Conservation (phyloP, 1,284 basidiomycete genomes). For the Apiotrichum sp. region DNA sequence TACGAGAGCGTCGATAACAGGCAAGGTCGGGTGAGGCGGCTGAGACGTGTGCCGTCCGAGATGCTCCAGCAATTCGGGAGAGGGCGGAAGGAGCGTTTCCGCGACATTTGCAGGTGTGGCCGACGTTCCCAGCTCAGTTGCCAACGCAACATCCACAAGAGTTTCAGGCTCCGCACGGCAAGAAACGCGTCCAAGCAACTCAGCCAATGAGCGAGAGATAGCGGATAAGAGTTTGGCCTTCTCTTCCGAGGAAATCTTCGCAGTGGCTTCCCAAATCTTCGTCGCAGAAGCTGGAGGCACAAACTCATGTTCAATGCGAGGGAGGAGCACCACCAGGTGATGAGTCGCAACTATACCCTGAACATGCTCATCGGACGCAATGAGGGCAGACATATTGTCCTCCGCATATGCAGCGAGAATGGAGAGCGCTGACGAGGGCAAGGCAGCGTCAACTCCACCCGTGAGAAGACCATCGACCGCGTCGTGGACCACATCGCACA, state of each 20-base stretch:
- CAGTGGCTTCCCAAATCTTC: slow-evolving; percentile 21
- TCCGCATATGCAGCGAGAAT: slow-evolving; percentile 35
- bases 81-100: slow-evolving; percentile 22
- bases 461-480: slow-evolving; percentile 43
- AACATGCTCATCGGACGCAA: slow-evolving; percentile 27
- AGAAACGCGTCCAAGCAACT: slow-evolving; percentile 19
- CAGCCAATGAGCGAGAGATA: slow-evolving; percentile 24
- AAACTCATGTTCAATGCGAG: slow-evolving; percentile 15
- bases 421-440: slow-evolving; percentile 16
- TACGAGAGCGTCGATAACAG: slow-evolving; percentile 56
- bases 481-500: slow-evolving; percentile 51
- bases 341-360: slow-evolving; percentile 33
- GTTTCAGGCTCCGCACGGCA: slow-evolving; percentile 30
- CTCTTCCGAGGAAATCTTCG: slow-evolving; percentile 7
- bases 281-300: slow-evolving; percentile 2
- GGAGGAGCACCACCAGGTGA: slow-evolving; percentile 32
- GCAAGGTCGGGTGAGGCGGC: slow-evolving; percentile 56
- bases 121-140: slow-evolving; percentile 17
- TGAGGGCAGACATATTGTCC: slow-evolving; percentile 19
- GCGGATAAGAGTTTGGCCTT: slow-evolving; percentile 15
- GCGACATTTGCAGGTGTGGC: slow-evolving; percentile 18
- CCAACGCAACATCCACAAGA: slow-evolving; percentile 36
- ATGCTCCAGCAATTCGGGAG: slow-evolving; percentile 10
- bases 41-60: slow-evolving; percentile 37
- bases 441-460: neutral